Conservation (phyloP, 495 filamentous ascomycete genomes). For the Talaromyces stipitatus region DNA sequence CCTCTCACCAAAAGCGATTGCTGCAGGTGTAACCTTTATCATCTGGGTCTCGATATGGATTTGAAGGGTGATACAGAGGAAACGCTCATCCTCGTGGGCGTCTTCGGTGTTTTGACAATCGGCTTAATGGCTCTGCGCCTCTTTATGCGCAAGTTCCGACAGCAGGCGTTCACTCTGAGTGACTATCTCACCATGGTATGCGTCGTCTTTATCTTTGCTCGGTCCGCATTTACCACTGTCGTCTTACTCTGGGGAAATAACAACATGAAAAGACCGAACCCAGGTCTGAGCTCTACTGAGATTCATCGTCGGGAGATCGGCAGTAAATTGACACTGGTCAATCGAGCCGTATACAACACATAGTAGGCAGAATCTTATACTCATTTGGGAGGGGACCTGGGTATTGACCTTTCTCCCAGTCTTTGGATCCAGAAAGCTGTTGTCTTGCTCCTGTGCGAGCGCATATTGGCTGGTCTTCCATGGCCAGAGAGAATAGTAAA, state of each 20-base stretch:
- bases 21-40: no score
- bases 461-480: neutral
- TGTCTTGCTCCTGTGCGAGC: neutral
- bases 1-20: no score
- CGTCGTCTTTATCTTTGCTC: conserved; percentile 8
- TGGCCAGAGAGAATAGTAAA: neutral
- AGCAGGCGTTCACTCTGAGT: conserved; percentile 12
- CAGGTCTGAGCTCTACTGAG: neutral
- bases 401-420: neutral
- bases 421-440: neutral
- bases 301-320: conserved; percentile 7
- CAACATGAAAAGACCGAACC: conserved; percentile 8
- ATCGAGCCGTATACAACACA: neutral
- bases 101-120: conserved; percentile 10
- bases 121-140: conserved; percentile 13
- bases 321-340: neutral
- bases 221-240: conserved; percentile 11
- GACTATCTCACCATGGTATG: conserved; percentile 15
- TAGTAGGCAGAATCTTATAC: neutral
- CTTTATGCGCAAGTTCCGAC: conserved; percentile 10
- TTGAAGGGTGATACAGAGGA: no score
- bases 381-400: neutral
- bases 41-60: no score
- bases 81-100: conserved; percentile 6
- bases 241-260: conserved; percentile 18